Base-by-base conservation (phyloP, 345 rosid species). In the Schrenkiella parvula region DNA sequence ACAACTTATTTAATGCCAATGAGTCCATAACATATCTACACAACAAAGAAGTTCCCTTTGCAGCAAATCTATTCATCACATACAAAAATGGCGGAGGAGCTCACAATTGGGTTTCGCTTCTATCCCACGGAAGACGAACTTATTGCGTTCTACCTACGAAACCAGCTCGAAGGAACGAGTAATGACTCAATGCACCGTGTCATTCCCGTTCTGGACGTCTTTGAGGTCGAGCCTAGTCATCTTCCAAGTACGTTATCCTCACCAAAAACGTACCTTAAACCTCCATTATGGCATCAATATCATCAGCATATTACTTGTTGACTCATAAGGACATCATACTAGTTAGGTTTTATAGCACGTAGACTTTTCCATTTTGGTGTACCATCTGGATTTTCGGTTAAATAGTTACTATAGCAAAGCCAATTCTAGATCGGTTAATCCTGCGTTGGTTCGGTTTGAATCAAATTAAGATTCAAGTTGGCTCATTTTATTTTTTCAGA, bases 91-190 rank as follows among this genome's bases (percentile, higher is more conserved):
- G 22, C 72, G 76, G 89, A 53, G 26, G 86, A 87, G 22, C 52
- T 67, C 28, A 64, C 65, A 9, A 38, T 66, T 1, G 99, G 97
- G 14, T 84, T 65, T 71, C 96, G 97, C 25, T 95, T 95, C 80
- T 95, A 77, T 75, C 99, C 99, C 3, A 91, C 97, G 0, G 99
- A 95, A 73, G 97, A 91, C 26, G 99, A 95, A 81, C 84, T 95
- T 0, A 67, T 91, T 62, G 66, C 85, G 19, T 95, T 91, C 87
- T 95, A 95, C 70, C 82, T 95, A 38, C 82, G 66, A 38, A 87
- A 86, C 82, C 80, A 85, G 86, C 84, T 95, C 15, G 79, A 81
- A 52, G 98, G 92, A 28, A 70, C 23, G 46, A 39, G 22, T 23
- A 77, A 73, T 19, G 81, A 61, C 22, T 90, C 86, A 28, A 66